Conservation (phyloP, 352 stramenopile genomes). For the Phytophthora cactorum region DNA sequence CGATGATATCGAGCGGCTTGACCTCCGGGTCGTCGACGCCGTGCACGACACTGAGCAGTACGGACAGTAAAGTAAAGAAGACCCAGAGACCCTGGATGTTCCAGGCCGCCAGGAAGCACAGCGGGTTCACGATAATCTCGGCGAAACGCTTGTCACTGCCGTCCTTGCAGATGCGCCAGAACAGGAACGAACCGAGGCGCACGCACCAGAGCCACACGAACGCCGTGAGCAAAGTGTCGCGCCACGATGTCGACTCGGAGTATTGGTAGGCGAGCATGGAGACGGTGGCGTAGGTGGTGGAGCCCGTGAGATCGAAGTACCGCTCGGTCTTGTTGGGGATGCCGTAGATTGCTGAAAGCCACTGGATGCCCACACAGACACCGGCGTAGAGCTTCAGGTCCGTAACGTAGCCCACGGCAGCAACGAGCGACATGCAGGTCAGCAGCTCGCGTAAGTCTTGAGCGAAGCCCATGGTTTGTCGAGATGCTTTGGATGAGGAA, state of each 20-base stretch:
- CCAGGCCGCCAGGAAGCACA: constrained; percentile 82
- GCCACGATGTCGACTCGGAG: constrained; percentile 42
- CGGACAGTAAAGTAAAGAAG: constrained; percentile 71
- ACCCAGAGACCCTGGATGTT: constrained; percentile 87
- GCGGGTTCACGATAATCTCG: constrained; percentile 62
- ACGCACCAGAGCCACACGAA: constrained; percentile 84
- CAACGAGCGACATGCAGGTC: constrained; percentile 66
- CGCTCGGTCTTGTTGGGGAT: constrained; percentile 75
- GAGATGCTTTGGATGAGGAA: constrained; percentile 5
- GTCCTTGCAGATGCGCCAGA: constrained; percentile 64
- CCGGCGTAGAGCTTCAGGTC: constrained; percentile 57
- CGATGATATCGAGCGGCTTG: constrained; percentile 50
- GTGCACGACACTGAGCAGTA: constrained; percentile 63
- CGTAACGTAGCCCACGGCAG: constrained; percentile 40
- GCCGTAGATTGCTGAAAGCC: constrained; percentile 67
- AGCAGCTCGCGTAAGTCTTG: constrained; percentile 80
- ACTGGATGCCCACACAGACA: constrained; percentile 67
- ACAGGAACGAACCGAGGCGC: constrained; percentile 80
- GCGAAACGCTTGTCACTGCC: constrained; percentile 80
- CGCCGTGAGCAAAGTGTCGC: constrained; percentile 57
- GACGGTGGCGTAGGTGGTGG: constrained; percentile 69
- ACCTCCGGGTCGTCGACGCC: constrained; percentile 32
- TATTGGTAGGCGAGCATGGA: constrained; percentile 53
- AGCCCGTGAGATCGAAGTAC: constrained; percentile 85
- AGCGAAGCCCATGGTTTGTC: constrained; percentile 24